phyloP scores from a whole-genome alignment of 768 basidiomycete genomes.

The Lactifluus pinguis region DNA sequence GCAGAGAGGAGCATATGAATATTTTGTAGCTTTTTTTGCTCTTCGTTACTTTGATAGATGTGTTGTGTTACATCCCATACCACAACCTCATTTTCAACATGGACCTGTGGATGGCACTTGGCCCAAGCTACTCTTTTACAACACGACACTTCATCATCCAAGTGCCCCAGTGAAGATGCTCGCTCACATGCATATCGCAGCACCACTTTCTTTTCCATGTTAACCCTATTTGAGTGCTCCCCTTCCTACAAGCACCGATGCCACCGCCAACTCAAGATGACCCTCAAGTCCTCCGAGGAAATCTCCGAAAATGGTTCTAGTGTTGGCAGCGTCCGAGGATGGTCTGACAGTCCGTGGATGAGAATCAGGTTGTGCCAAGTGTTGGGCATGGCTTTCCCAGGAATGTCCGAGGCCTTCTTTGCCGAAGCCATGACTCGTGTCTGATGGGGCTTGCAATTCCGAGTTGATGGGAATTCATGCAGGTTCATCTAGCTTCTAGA shows the following conservation, averaged over 20 bases:
- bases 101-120: conserved; percentile 22
- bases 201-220: conserved; percentile 49
- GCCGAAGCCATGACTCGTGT: conserved; percentile 12
- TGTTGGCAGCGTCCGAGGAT: conserved; percentile 9
- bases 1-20: conserved; percentile 29
- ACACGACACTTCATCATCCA: too few species aligned
- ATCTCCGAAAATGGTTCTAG: conserved; percentile 19
- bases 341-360: conserved; percentile 20
- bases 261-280: conserved; percentile 52
- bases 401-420: conserved; percentile 19
- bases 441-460: neutral
- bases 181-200: conserved; percentile 21
- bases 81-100: conserved; percentile 24
- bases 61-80: conserved; percentile 42
- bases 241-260: conserved; percentile 84
- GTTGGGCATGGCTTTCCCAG: conserved; percentile 17
- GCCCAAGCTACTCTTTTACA: conserved; percentile 46
- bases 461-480: conserved; percentile 6
- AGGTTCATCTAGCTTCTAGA: conserved; percentile 9
- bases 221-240: conserved; percentile 76
- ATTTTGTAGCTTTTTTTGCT: too few species aligned
- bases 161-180: conserved; percentile 21
- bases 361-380: conserved; percentile 25
- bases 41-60: too few species aligned
- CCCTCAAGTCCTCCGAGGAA: conserved; percentile 28